Conservation (phyloP, 306 rosid species). For the Pueraria montana region DNA sequence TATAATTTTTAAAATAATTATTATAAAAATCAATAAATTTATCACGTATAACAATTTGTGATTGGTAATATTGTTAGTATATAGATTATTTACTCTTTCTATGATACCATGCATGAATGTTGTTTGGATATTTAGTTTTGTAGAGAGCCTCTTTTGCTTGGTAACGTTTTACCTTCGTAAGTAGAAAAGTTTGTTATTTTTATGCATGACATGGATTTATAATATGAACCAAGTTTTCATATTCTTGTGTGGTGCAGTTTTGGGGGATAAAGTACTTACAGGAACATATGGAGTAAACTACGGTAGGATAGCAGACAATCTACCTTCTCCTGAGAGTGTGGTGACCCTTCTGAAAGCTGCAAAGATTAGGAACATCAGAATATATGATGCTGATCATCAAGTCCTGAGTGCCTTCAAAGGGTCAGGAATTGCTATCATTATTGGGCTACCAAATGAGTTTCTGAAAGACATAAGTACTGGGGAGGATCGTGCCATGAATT, state of each 20-base stretch:
- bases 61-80: no score
- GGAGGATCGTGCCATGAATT: conserved; percentile 86
- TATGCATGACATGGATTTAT: neutral
- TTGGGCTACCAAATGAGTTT: conserved; percentile 68
- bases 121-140: neutral
- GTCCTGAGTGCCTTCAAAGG: conserved; percentile 85
- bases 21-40: no score
- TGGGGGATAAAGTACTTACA: conserved; percentile 54
- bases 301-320: conserved; percentile 82
- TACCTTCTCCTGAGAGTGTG: conserved; percentile 81
- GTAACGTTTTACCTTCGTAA: no score
- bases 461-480: conserved; percentile 68
- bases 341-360: conserved; percentile 91
- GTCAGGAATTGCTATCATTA: conserved; percentile 72
- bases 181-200: neutral
- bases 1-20: neutral
- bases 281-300: conserved; percentile 96
- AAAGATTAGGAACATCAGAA: conserved; percentile 77
- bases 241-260: conserved; percentile 42
- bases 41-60: no score
- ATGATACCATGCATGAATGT: no score
- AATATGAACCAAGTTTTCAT: neutral
- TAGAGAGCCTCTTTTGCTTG: neutral
- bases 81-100: no score
- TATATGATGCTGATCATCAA: conserved; percentile 74